Evolutionary conservation across 1,284 basidiomycete species (phyloP), one percentile per base, ranked within the genome.

Genomic region (Ceraceosorus guamensis): DNA sequence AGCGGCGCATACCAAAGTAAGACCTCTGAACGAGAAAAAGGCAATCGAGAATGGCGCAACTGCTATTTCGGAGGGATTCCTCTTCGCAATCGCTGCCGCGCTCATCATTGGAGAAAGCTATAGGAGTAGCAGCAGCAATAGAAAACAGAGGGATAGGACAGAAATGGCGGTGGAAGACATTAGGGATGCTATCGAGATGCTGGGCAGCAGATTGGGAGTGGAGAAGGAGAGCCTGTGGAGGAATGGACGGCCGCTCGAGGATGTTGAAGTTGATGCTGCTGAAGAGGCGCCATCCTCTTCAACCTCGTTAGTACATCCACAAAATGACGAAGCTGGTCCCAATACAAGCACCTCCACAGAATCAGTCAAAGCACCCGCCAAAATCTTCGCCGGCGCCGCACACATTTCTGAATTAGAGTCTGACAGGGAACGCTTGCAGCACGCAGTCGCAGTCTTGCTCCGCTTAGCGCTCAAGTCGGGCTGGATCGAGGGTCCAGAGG

Each of bases 21-120:
- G 73, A 6, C 73, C 73, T 5, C 60, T 76, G 51, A 76, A 73
- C 56, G 73, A 76, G 56, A 63, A 67, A 50, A 75, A 73, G 55
- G 7, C 32, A 16, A 46, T 54, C 2, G 44, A 35, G 8, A 47
- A 57, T 48, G 46, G 30, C 52, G 2, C 44, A 11, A 30, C 46
- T 18, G 46, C 46, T n/a, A 31, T 44, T n/a, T 39, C 52, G 14
- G 52, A 53, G 24, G 52, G 72, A 44, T 70, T 72, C 18, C 58
- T 76, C 11, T 76, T 76, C 61, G 59, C 64, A 10, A 68, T 76
- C 1, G 73, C 73, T 10, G 69, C 68, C 16, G 54, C 64, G 1
- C 59, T 76, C 8, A 76, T 76, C 33, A 37, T 76, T 2, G 73
- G 70, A 8, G 73, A 76, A 39, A 64, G 63, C 0, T 75, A 70